Evolutionary conservation across 805 yeast species (phyloP), one percentile per base, ranked within the genome.

Genomic region (Candida manassasensis): DNA sequence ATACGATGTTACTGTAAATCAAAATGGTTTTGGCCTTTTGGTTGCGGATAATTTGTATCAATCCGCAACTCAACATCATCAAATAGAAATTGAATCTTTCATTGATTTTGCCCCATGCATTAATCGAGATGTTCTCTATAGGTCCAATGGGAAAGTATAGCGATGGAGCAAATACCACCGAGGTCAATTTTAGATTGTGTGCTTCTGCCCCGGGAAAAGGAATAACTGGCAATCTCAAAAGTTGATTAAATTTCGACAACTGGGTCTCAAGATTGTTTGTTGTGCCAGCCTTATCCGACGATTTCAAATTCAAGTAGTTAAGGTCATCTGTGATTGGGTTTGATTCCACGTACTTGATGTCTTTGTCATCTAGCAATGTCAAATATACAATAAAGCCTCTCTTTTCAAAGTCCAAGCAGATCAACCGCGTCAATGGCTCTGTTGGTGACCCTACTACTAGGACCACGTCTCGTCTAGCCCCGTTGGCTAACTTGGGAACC

Each of bases 311-410:
- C 36, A 87, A 61, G 28, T 84, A 78, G 44, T 83, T 75, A 37
- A 85, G 73, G 52, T 86, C 95, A 16, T 75, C 72, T 11, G 81
- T 76, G 30, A 79, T 71, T 39, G 83, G 84, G 41, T 63, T 73
- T 22, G 63, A 49, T 41, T 71, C 74, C 32, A 78, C 63, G 36
- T 71, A 70, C 44, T 59, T 63, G 29, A 66, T 53, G 41, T 81
- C 86, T 42, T 67, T 69, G 19, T 79, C 85, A 40, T 71, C 75
- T n/a, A 74, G 54, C n/a, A 79, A 75, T 0, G 94, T 79, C 43
- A 86, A 68, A 52, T 81, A 86, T 3, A 87, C 88, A 21, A 87
- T 81, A 52, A 83, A 85, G 1, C 95, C 95, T 36, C 95, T 65
- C 29, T 72, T 71, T 43, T 84, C 88, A 43, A 86, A 69, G 52